Evolutionary conservation across 306 rosid species (phyloP).

Genomic region (Medicago ruthenica): DNA sequence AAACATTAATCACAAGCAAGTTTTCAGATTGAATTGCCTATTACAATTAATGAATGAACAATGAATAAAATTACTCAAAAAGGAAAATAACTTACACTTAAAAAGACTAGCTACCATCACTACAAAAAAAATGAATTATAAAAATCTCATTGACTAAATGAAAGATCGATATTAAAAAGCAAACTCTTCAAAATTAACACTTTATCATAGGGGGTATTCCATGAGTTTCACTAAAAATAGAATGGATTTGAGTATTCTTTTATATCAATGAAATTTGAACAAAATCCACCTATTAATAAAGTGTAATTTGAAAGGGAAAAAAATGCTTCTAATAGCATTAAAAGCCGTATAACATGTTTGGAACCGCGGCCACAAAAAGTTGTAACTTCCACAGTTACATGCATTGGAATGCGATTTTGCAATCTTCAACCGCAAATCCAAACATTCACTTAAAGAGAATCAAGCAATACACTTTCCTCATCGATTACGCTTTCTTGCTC

Average conservation of each 20-base stretch:
- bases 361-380: neutral
- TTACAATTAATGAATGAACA: constrained; percentile 18
- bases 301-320: neutral
- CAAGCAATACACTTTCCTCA: constrained; percentile 61
- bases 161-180: neutral
- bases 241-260: neutral
- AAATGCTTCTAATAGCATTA: neutral
- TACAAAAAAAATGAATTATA: neutral
- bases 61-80: neutral
- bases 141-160: constrained; percentile 38
- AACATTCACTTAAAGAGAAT: constrained; percentile 35
- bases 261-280: neutral
- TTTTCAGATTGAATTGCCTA: neutral
- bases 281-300: neutral
- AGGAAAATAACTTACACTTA: neutral
- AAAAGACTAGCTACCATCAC: neutral
- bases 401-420: neutral
- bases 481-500: constrained; percentile 41
- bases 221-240: neutral
- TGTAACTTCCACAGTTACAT: neutral
- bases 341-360: neutral
- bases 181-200: neutral
- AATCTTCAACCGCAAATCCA: neutral
- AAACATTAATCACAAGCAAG: neutral
- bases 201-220: neutral